Percentiles rank a stretch among this genome's conserved stretches.
phyloP scores from a whole-genome alignment of 2,329 filamentous ascomycete genomes.

The Penicillium expansum region DNA sequence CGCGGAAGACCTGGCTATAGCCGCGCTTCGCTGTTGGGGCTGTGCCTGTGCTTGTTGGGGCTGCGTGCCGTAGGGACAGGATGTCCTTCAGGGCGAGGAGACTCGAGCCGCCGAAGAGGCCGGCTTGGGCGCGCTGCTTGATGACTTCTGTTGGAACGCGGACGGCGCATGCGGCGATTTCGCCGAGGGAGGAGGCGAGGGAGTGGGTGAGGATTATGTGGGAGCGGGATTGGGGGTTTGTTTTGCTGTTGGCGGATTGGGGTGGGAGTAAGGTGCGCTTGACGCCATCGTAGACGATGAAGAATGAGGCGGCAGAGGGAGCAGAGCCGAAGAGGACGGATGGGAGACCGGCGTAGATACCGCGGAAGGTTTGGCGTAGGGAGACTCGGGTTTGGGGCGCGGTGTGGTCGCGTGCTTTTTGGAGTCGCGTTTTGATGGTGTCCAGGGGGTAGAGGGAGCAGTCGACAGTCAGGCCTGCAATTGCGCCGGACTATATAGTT shows the following conservation, averaged over 20 bases:
- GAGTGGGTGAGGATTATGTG: conserved; percentile 64
- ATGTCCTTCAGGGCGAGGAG: conserved; percentile 69
- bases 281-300: conserved; percentile 83
- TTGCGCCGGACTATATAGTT: conserved; percentile 69
- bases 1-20: conserved; percentile 64
- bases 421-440: conserved; percentile 96
- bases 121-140: conserved; percentile 93
- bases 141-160: conserved; percentile 94
- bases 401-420: conserved; percentile 63
- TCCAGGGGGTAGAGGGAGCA: conserved; percentile 96
- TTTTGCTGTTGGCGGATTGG: conserved; percentile 14
- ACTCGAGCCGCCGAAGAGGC: conserved; percentile 70
- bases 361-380: conserved; percentile 79
- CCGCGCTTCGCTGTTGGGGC: conserved; percentile 36
- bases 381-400: conserved; percentile 58
- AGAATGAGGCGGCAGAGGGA: conserved; percentile 93
- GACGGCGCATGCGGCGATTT: conserved; percentile 87
- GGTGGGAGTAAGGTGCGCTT: conserved; percentile 55
- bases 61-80: conserved; percentile 49
- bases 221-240: conserved; percentile 31
- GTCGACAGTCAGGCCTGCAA: conserved; percentile 95
- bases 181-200: conserved; percentile 78
- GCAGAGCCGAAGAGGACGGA: conserved; percentile 87
- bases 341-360: conserved; percentile 90
- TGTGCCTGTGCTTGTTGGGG: neutral